Percentiles rank a stretch among this genome's conserved stretches.
Evolutionary conservation across 192 early-diverging fungal species (phyloP).

Genomic region (Backusella morwellensis): DNA sequence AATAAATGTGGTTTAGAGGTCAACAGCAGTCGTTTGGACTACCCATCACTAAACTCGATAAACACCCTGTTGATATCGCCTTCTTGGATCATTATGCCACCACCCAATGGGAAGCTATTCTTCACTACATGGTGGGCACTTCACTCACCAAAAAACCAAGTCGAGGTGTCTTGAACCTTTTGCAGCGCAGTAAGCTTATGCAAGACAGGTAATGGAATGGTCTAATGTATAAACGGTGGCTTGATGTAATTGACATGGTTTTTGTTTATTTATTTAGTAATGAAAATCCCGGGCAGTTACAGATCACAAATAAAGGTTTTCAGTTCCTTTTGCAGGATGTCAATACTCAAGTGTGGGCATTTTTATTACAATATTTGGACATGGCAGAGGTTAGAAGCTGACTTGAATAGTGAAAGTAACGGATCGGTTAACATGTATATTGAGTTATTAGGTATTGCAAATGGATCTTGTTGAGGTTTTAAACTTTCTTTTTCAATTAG

Average conservation of each 20-base stretch:
- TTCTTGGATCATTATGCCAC: conserved; percentile 81
- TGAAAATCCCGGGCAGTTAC: conserved; percentile 37
- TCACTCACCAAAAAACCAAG: conserved; percentile 60
- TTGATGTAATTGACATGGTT: conserved; percentile 19
- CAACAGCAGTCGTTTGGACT: conserved; percentile 87
- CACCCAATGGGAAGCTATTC: conserved; percentile 86
- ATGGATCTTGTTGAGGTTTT: conserved; percentile 96
- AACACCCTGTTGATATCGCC: conserved; percentile 61
- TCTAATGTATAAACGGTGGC: background rate
- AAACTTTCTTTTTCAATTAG: conserved; percentile 92
- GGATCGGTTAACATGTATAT: background rate
- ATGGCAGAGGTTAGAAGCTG: conserved; percentile 61
- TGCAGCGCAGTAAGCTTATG: conserved; percentile 82
- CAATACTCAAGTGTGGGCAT: conserved; percentile 94
- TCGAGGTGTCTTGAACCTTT: conserved; percentile 66
- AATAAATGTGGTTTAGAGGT: conserved; percentile 56
- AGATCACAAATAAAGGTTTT: conserved; percentile 95
- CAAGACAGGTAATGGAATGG: conserved; percentile 34
- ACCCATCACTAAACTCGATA: conserved; percentile 56
- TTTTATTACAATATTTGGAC: conserved; percentile 90
- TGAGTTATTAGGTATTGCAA: conserved; percentile 39
- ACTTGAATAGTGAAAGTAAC: background rate
- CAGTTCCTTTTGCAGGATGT: conserved; percentile 95
- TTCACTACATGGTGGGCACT: conserved; percentile 94
- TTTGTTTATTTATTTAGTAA: background rate